Evolutionary conservation across 495 filamentous ascomycete genomes (phyloP).

Genomic region (Podospora anserina): DNA sequence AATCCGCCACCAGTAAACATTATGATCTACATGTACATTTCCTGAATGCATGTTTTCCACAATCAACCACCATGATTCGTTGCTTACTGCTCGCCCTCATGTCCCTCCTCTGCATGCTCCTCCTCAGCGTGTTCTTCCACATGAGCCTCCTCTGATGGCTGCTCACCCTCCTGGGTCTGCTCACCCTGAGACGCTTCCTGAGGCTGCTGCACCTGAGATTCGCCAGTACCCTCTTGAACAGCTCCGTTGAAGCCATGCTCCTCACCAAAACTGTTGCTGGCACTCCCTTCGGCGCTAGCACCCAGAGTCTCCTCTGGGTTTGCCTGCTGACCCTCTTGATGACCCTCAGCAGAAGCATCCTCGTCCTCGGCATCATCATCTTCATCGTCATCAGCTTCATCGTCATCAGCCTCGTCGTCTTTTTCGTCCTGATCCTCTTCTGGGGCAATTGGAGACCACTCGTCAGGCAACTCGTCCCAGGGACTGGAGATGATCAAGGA

Average conservation of each 20-base stretch:
- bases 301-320: neutral
- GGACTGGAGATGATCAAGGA: slow-evolving; percentile 15
- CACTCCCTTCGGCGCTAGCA: neutral
- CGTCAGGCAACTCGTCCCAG: neutral
- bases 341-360: neutral
- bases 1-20: neutral
- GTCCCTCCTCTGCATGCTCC: neutral
- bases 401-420: slow-evolving; percentile 2
- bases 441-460: neutral
- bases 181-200: neutral
- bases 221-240: neutral
- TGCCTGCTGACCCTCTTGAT: neutral
- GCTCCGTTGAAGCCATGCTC: neutral
- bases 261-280: neutral
- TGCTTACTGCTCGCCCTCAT: neutral
- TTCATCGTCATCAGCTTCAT: slow-evolving; percentile 11
- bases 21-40: slow-evolving; percentile 1
- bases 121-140: neutral
- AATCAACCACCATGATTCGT: neutral
- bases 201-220: neutral
- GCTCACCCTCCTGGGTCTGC: neutral
- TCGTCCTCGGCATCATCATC: slow-evolving; percentile 1
- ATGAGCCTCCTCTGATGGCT: neutral
- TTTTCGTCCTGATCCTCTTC: neutral
- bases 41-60: neutral